Conservation (phyloP, 2,329 filamentous ascomycete species). For the Drechslerella stenobrocha region DNA sequence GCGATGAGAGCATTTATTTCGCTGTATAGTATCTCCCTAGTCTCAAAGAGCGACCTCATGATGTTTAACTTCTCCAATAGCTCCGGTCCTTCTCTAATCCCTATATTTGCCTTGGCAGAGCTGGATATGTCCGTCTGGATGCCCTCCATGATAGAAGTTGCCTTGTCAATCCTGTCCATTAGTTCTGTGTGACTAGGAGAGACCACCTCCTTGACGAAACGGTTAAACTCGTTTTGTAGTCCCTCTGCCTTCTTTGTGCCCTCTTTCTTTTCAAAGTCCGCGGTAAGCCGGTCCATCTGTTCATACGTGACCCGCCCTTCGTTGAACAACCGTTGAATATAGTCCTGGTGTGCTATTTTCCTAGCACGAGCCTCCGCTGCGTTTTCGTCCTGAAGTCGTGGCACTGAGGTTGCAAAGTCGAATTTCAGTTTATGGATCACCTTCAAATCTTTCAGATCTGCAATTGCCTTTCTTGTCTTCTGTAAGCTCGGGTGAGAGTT, state of each 20-base stretch:
- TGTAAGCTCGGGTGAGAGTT: constrained; percentile 92
- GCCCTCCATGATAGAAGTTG: constrained; percentile 76
- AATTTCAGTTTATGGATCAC: constrained; percentile 72
- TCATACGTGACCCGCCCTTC: constrained; percentile 51
- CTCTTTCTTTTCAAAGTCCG: constrained; percentile 72
- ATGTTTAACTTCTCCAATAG: constrained; percentile 90
- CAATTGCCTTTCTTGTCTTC: constrained; percentile 72
- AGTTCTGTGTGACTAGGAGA: constrained; percentile 79
- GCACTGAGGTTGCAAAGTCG: constrained; percentile 63
- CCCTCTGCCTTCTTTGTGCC: constrained; percentile 70
- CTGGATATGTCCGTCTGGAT: constrained; percentile 72
- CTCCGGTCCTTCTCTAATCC: constrained; percentile 84
- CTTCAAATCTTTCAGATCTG: constrained; percentile 71
- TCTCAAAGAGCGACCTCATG: constrained; percentile 95
- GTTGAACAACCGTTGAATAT: constrained; percentile 66
- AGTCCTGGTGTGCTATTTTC: constrained; percentile 68
- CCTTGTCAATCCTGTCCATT: constrained; percentile 71
- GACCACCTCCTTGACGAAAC: constrained; percentile 80
- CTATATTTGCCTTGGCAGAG: constrained; percentile 71
- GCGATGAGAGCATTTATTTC: constrained; percentile 82
- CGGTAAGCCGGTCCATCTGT: constrained; percentile 74
- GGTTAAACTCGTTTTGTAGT: constrained; percentile 78
- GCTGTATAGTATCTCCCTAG: constrained; percentile 81
- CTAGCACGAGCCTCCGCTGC: constrained; percentile 60
- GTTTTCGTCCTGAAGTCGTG: constrained; percentile 64